Conservation (phyloP, 768 basidiomycete species). For the Mycena chlorophos region DNA sequence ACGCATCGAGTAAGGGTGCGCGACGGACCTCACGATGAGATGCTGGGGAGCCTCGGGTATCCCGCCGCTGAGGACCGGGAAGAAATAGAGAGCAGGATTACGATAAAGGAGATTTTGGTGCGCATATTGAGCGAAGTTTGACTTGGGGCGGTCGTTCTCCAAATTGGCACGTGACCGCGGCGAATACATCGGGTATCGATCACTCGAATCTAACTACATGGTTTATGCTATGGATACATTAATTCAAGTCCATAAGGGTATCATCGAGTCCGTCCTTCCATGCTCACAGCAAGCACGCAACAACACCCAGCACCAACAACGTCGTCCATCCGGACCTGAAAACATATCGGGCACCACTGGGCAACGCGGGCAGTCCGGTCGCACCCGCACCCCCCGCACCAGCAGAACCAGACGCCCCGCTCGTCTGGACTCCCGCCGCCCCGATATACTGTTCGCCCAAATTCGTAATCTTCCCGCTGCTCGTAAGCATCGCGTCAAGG, state of each 20-base stretch:
- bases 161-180: too few relatives aligned
- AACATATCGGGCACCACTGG: background rate
- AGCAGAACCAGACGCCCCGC: conserved; percentile 3
- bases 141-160: too few relatives aligned
- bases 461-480: conserved; percentile 43
- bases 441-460: conserved; percentile 53
- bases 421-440: conserved; percentile 17
- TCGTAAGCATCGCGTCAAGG: conserved; percentile 49
- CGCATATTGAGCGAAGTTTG: conserved; percentile 52
- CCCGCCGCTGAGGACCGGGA: conserved; percentile 39
- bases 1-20: conserved; percentile 75
- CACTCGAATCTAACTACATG: too few relatives aligned
- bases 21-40: conserved; percentile 68
- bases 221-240: conserved; percentile 1
- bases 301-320: background rate
- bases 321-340: background rate
- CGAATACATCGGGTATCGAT: too few relatives aligned
- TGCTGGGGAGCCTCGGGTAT: conserved; percentile 62
- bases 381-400: background rate
- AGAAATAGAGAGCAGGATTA: conserved; percentile 42
- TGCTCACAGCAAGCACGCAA: background rate
- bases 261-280: background rate
- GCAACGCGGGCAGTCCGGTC: background rate
- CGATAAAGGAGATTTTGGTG: conserved; percentile 68
- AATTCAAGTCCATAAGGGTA: background rate